Evolutionary conservation across 2,329 filamentous ascomycete genomes (phyloP).

Genomic region (Macroventuria anomochaeta): DNA sequence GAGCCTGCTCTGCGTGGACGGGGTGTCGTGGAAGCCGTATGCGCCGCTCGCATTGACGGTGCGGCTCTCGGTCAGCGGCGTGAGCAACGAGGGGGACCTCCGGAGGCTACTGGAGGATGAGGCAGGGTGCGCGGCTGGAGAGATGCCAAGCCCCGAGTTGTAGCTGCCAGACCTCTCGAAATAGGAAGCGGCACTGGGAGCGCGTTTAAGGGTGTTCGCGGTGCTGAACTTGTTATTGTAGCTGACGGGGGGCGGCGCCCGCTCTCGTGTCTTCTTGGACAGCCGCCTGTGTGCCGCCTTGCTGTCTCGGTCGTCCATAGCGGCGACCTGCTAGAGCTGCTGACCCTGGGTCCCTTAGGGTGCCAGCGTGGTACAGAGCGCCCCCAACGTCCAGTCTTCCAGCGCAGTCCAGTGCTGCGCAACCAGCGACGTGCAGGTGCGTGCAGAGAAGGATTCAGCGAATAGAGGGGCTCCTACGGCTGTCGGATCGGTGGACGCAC

Average conservation of each 20-base stretch:
- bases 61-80: constrained; percentile 24
- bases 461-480: constrained; percentile 2
- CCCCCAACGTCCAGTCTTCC: constrained; percentile 5
- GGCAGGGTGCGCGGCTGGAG: constrained; percentile 11
- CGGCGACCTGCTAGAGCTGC: background rate
- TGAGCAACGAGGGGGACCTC: constrained; percentile 26
- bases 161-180: constrained; percentile 20
- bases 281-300: constrained; percentile 21
- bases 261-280: constrained; percentile 26
- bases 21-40: constrained; percentile 13
- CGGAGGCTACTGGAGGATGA: constrained; percentile 15
- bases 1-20: constrained; percentile 2
- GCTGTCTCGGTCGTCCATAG: constrained; percentile 27
- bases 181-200: constrained; percentile 29
- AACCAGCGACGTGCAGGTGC: constrained; percentile 6
- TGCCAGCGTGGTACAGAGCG: constrained; percentile 5
- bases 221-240: constrained; percentile 22
- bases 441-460: constrained; percentile 1
- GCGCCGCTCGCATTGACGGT: constrained; percentile 20
- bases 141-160: constrained; percentile 21
- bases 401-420: background rate
- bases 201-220: constrained; percentile 21
- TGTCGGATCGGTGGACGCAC: background rate
- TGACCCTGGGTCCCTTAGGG: background rate
- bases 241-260: constrained; percentile 25